These are phyloP conservation scores for Penicillium taxi DNA, from an alignment of 495 filamentous ascomycete species.

Conservation along the genomic window DNA sequence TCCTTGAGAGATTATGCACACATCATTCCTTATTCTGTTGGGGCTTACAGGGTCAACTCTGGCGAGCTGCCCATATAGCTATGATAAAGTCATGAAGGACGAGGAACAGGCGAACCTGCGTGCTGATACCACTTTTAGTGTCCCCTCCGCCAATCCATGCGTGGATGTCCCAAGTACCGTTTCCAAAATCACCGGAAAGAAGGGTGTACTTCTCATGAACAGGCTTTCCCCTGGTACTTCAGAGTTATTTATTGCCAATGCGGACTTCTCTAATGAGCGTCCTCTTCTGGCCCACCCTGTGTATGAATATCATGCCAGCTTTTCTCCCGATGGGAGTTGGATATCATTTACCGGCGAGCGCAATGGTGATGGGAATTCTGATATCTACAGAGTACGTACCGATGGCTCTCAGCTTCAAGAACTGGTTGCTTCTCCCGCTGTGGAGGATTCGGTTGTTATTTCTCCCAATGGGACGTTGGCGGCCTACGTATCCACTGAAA, in stretches of 20 bases:
- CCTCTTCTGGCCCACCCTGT: constrained; percentile 18
- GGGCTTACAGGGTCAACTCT: no score
- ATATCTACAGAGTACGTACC: constrained; percentile 22
- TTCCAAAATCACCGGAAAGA: constrained; percentile 3
- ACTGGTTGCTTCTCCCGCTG: constrained; percentile 14
- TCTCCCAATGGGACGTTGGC: constrained; percentile 22
- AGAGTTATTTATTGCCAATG: constrained; percentile 25
- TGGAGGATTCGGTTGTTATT: constrained; percentile 20
- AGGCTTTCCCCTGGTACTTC: constrained; percentile 27
- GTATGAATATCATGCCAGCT: constrained; percentile 32
- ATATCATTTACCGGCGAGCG: constrained; percentile 25
- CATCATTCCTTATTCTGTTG: no score
- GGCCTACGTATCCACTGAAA: constrained; percentile 23
- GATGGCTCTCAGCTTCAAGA: constrained; percentile 20
- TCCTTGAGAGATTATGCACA: no score
- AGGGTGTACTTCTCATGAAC: constrained; percentile 27
- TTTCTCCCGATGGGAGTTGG: constrained; percentile 26
- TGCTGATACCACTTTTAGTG: neutral
- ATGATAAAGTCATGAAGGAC: neutral
- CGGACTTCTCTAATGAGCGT: constrained; percentile 25
- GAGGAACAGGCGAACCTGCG: neutral
- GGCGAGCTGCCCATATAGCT: neutral
- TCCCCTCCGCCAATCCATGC: neutral
- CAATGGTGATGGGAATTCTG: constrained; percentile 23
- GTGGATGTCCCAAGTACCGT: neutral